Evolutionary conservation across 75 land plant genomes (phyloP), one percentile per base, ranked within the genome.

Genomic region (Azolla pinnata): DNA sequence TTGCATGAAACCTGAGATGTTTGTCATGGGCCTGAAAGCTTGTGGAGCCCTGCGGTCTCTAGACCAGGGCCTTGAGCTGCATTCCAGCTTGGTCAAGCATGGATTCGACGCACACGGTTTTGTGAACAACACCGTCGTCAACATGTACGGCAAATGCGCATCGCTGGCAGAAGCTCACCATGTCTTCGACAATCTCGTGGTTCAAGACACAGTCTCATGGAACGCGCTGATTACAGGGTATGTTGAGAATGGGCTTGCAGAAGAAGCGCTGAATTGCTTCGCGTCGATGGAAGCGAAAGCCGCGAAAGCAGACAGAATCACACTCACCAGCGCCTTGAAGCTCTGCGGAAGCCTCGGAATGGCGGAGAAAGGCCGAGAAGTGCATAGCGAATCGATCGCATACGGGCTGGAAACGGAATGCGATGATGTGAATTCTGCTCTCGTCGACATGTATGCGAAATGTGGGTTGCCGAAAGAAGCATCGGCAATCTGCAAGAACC

Each of bases 191-290:
- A 29, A 20, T 19, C 59, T 65, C 31, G 51, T 66, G 0, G 42
- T 33, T 20, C 46, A 57, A 32, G 70, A 70, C 51, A 69, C 66
- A 26, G 73, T 70, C 2, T 60, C 61, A 1, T 70, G 79, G 79
- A 65, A 56, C 26, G 57, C 66, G 5, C 44, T 75, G 65, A 75
- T 75, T 19, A 67, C 65, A 7, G 68, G 69, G 17, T 70, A 49
- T 57, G 66, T 62, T 0, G 56, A 44, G 7, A 30, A 57, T 49
- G 66, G 56, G 31, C 9, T 23, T 30, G 56, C 61, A 8, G 23
- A 26, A 1, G 65, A 69, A 35, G 67, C 77, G 0, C 33, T 69
- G 20, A 34, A n/a, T 17, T 48, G 69, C 53, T 70, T 66, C 23
- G 44, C 58, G 16, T 33, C 70, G 8, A 76, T 71, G 79, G 35